Evolutionary conservation across 1,284 basidiomycete genomes (phyloP).

Genomic region (Moniliophthora roreri): DNA sequence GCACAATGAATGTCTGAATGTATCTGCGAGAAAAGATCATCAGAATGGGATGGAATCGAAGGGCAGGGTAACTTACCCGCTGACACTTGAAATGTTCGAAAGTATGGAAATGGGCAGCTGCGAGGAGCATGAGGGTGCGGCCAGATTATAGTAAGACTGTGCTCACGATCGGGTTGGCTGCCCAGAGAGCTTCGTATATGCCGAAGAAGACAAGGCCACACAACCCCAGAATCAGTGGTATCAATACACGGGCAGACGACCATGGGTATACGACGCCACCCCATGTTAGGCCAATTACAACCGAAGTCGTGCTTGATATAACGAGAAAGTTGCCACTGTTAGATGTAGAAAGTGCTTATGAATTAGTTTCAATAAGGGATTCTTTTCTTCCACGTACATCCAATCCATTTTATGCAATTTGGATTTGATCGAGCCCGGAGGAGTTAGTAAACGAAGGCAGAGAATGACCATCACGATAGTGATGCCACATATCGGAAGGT

Average conservation of each 20-base stretch:
- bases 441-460: too few species aligned
- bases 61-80: constrained; percentile 2
- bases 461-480: too few species aligned
- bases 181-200: constrained; percentile 25
- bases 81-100: constrained; percentile 1
- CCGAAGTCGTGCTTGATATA: constrained; percentile 28
- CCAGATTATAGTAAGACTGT: neutral
- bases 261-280: constrained; percentile 39
- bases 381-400: constrained; percentile 34
- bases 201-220: constrained; percentile 31
- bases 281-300: constrained; percentile 37
- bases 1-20: constrained; percentile 10
- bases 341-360: neutral
- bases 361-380: neutral
- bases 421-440: too few species aligned
- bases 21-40: constrained; percentile 5
- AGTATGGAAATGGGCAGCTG: constrained; percentile 8
- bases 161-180: constrained; percentile 24
- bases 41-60: too few species aligned
- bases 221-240: constrained; percentile 40
- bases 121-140: too few species aligned
- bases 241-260: constrained; percentile 38
- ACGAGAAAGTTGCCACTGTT: constrained; percentile 41
- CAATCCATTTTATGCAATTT: constrained; percentile 34
- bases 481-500: too few species aligned